Evolutionary conservation across 257 asterid species (phyloP), one percentile per base, ranked within the genome.

Genomic region (Solanum appendiculatum): DNA sequence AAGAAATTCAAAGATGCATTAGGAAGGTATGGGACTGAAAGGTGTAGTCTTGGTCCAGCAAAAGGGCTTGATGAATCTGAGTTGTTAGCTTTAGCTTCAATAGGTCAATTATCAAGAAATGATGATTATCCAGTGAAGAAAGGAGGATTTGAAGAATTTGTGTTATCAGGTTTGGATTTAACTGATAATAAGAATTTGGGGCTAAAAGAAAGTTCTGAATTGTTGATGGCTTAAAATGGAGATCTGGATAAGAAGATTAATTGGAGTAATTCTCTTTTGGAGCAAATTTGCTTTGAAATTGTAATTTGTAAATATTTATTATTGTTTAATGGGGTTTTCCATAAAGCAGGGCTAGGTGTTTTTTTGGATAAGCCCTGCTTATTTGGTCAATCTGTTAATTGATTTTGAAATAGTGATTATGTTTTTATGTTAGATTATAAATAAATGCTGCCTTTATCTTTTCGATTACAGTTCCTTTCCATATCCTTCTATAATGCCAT

Each of bases 1-100:
- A 95, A 95, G 93, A 96, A 96, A 86, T 96, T 96, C 85, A 94
- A 90, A 88, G 98, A 94, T 90, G 99, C 99, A 60, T 85, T 96
- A 85, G 95, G 93, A 5, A 96, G 95, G 70, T 92, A 96, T 68
- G 97, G 98, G 40, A 88, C 93, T 0, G 97, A 93, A 15, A 84
- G 95, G 16, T 91, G 92, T 51, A 88, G 93, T 42, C 89, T 92
- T 23, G 96, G 96, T 82, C 94, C 98, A 33, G 92, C 95, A 2
- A 96, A 92, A 73, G 99, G 99, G 7, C 91, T 96, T 0, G 97
- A 95, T 10, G 97, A 93, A n/a, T 84, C 93, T 5, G 98, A 96
- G 86, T 85, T 96, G n/a, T 12, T 93, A 90, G 96, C 97, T 72
- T 92, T 96, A 88, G 98, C 96, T 84, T 92, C 95, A 39, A 84